Conservation (phyloP, 208 protist species). For the Entamoeba histolytica region DNA sequence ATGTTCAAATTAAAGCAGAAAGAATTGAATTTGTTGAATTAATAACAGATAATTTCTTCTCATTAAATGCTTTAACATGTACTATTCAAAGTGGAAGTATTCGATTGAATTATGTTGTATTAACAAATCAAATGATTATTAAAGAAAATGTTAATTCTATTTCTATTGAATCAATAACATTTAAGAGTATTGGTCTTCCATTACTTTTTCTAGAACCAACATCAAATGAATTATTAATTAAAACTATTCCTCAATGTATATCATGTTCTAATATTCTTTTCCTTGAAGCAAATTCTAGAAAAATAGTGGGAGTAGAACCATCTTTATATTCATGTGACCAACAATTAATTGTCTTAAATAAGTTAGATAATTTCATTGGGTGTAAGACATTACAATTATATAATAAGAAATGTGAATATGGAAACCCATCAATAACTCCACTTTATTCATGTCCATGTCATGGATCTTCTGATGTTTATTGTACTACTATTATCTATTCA, state of each 20-base stretch:
- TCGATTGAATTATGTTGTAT: neutral
- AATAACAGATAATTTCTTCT: too few species aligned
- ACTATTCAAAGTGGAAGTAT: too few species aligned
- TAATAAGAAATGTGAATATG: neutral
- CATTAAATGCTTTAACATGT: too few species aligned
- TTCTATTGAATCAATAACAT: neutral
- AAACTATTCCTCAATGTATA: neutral
- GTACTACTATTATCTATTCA: neutral
- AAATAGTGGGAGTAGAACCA: neutral
- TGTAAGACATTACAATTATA: neutral
- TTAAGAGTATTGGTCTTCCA: neutral
- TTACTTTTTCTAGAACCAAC: neutral
- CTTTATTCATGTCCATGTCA: neutral
- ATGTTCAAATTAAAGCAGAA: too few species aligned
- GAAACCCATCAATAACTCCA: neutral
- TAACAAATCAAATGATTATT: neutral
- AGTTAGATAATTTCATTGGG: neutral
- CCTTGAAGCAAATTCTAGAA: neutral
- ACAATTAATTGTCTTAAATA: neutral
- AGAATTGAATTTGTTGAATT: too few species aligned
- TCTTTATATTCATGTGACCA: neutral
- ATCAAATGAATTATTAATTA: neutral
- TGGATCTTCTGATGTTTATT: neutral
- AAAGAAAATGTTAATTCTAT: neutral
- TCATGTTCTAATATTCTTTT: neutral